Base-by-base conservation (phyloP, 495 filamentous ascomycete genomes). In the Paragyromitra xinjiangensis region DNA sequence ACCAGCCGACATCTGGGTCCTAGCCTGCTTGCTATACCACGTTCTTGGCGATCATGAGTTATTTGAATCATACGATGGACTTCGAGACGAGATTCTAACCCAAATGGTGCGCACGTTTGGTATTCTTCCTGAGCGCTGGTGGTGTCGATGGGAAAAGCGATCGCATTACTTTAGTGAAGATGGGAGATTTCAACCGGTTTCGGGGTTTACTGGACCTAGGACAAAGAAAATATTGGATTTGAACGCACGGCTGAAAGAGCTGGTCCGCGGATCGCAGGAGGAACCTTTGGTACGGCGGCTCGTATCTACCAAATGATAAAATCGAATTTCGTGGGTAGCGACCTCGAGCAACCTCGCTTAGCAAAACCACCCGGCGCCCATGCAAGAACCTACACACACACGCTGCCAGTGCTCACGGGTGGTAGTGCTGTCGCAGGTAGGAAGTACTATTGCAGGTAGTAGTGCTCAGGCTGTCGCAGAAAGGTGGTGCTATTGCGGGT, bases 21-120 rank as follows among this genome's bases (percentile, higher is more conserved):
- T 72, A 14, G n/a, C 62, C 42, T 72, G 62, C 63, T 7, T 69
- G 39, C n/a, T 69, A 5, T 55, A 66, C 42, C 48, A 16, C 8
- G 14, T 69, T 69, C 29, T 55, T 70, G 29, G 26, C 12, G 12
- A n/a, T 48, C 37, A 22, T 7, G 6, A 6, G 19, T n/a, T 48
- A n/a, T n/a, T 48, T 14, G 14, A 14, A n/a, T 48, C 63, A 67
- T 73, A 19, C 5, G 22, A 53, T 34, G 63, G 24, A 16, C 12
- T 12, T 4, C 29, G 34, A 40, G 69, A 53, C 9, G 61, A 26
- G 29, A 14, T 53, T 26, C 40, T 72, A 26, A n/a, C 8, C 1
- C 2, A 71, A 42, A 50, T 50, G 24, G 42, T 39, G 24, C 8
- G 42, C 56, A 40, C n/a, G 1, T 7, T 42, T 42, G 16, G 26